These are phyloP conservation scores for Monilinia fructicola DNA, from an alignment of 2,329 filamentous ascomycete species.

Conservation along the genomic window DNA sequence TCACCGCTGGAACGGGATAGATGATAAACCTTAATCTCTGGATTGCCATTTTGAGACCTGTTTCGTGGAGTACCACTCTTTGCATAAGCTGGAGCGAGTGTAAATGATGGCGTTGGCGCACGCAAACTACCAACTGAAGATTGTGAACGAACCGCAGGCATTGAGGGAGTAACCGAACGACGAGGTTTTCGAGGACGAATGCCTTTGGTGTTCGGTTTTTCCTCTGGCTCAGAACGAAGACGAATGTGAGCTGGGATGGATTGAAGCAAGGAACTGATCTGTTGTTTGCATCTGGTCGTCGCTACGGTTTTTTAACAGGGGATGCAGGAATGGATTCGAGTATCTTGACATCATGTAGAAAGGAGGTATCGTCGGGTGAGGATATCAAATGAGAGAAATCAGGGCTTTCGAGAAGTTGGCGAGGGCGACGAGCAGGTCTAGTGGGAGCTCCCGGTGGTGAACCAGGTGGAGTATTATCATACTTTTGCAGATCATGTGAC, in stretches of 20 bases:
- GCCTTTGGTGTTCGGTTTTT: conserved; percentile 36
- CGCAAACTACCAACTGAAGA: conserved; percentile 38
- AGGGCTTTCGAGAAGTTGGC: conserved; percentile 29
- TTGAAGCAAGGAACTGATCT: conserved; percentile 76
- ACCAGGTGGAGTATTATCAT: conserved; percentile 32
- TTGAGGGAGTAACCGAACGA: conserved; percentile 38
- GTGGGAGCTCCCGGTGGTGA: conserved; percentile 31
- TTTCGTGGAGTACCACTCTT: conserved; percentile 47
- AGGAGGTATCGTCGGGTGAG: conserved; percentile 32
- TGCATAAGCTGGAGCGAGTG: conserved; percentile 60
- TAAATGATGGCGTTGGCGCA: conserved; percentile 65
- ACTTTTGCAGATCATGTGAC: conserved; percentile 24
- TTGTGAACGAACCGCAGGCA: conserved; percentile 29
- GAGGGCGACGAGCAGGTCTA: conserved; percentile 24
- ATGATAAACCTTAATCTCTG: conserved; percentile 90
- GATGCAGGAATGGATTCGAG: conserved; percentile 27
- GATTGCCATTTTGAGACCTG: conserved; percentile 53
- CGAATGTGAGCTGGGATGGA: conserved; percentile 78
- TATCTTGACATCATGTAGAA: conserved; percentile 34
- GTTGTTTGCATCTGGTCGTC: conserved; percentile 72
- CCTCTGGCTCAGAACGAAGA: conserved; percentile 56
- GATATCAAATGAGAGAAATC: conserved; percentile 27
- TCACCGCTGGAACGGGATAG: conserved; percentile 80
- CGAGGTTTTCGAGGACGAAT: conserved; percentile 41
- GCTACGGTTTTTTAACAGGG: conserved; percentile 33